phyloP scores from a whole-genome alignment of 108 stramenopile species.

The Skeletonema grethae region DNA sequence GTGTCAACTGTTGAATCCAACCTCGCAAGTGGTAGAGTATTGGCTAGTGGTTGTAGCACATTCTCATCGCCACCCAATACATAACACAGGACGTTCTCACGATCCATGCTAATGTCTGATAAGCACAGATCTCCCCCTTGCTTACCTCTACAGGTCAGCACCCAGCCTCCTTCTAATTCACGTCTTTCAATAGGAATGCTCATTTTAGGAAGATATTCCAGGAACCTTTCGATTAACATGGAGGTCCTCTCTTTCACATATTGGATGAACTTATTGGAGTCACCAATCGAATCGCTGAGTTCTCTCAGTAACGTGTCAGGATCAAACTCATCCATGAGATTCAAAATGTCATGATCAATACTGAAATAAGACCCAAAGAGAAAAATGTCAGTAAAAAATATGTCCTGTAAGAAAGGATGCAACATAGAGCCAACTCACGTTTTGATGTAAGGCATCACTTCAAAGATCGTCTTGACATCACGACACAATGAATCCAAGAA shows the following conservation, averaged over 20 bases:
- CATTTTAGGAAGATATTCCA: slow-evolving; percentile 88
- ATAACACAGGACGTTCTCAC: slow-evolving; percentile 73
- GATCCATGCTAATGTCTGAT: slow-evolving; percentile 73
- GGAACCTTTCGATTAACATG: slow-evolving; percentile 75
- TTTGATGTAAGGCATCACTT: slow-evolving; percentile 80
- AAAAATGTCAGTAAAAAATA: neutral
- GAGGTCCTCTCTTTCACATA: slow-evolving; percentile 78
- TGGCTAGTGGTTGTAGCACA: slow-evolving; percentile 61
- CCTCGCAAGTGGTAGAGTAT: neutral
- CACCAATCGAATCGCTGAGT: slow-evolving; percentile 67
- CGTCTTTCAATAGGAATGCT: slow-evolving; percentile 86
- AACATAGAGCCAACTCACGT: slow-evolving; percentile 54
- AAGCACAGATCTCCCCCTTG: slow-evolving; percentile 82
- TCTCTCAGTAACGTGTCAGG: slow-evolving; percentile 74
- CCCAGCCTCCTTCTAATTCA: slow-evolving; percentile 84
- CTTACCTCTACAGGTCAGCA: slow-evolving; percentile 76
- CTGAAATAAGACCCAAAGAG: slow-evolving; percentile 24
- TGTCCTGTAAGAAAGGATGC: neutral
- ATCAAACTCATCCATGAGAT: slow-evolving; percentile 85
- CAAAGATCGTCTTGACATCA: slow-evolving; percentile 79
- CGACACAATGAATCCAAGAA: slow-evolving; percentile 70
- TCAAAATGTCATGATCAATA: slow-evolving; percentile 85
- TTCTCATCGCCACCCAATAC: slow-evolving; percentile 73
- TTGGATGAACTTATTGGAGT: slow-evolving; percentile 58
- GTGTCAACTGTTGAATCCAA: slow-evolving; percentile 1